These are phyloP conservation scores for Dactylellina drechsleri DNA, from an alignment of 2,329 filamentous ascomycete species.

Conservation along the genomic window DNA sequence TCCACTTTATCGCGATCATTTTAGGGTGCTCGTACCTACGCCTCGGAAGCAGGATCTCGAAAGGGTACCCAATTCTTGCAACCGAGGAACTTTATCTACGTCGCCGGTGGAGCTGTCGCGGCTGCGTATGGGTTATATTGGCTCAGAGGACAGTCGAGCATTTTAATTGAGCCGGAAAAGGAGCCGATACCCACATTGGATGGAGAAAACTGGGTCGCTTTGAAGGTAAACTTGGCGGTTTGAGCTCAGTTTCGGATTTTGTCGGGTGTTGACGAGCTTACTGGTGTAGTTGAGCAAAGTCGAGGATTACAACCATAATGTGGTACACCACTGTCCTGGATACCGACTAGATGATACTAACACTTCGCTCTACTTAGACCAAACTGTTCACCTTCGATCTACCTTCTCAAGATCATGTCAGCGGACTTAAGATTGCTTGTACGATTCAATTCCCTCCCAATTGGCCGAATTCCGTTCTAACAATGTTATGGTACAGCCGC, in stretches of 20 bases:
- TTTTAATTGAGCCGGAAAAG: slow-evolving; percentile 54
- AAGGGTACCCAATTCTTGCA: slow-evolving; percentile 50
- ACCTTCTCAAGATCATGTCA: slow-evolving; percentile 83
- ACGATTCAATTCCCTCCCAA: slow-evolving; percentile 57
- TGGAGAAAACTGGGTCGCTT: slow-evolving; percentile 63
- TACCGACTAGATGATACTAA: slow-evolving; percentile 12
- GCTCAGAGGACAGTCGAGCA: slow-evolving; percentile 54
- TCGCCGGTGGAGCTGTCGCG: slow-evolving; percentile 69
- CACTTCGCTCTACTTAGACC: slow-evolving; percentile 17
- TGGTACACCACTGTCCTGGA: background rate
- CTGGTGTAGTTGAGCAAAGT: slow-evolving; percentile 37
- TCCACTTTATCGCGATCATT: slow-evolving; percentile 2
- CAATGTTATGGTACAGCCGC: slow-evolving; percentile 67
- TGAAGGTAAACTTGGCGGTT: slow-evolving; percentile 39
- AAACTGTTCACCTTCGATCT: slow-evolving; percentile 91
- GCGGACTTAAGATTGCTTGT: slow-evolving; percentile 83
- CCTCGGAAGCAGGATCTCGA: slow-evolving; percentile 31
- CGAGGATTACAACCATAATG: slow-evolving; percentile 53
- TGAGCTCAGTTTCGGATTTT: background rate
- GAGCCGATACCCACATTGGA: slow-evolving; percentile 56
- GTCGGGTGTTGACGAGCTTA: background rate
- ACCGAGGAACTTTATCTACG: slow-evolving; percentile 66
- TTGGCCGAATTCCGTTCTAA: background rate
- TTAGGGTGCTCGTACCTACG: slow-evolving; percentile 44
- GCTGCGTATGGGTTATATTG: slow-evolving; percentile 71